Base-by-base conservation (phyloP, 495 filamentous ascomycete species). In the Aspergillus wentii region DNA sequence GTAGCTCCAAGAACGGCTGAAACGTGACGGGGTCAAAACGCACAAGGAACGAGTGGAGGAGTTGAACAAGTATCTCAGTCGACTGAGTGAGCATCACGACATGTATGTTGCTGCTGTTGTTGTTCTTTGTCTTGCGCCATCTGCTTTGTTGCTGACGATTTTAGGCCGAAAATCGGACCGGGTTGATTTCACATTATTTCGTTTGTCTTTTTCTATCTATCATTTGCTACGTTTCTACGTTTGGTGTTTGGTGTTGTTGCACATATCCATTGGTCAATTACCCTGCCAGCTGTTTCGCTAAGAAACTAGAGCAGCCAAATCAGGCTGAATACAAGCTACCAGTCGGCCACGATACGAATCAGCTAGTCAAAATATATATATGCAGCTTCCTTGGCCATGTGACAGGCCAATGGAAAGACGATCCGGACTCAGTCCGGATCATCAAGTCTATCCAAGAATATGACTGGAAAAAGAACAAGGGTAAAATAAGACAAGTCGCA, bases 21-120 rank as follows among this genome's bases (percentile, higher is more conserved):
- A 85, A 57, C 74, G 83, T 18, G 86, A 89, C 50, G 86, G 88
- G 17, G 71, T 85, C 49, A 98, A 97, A 74, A 94, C 89, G 27
- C 92, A 98, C 55, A 98, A 97, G 61, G 83, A 98, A 71, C 81
- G 86, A 2, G 92, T 98, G 29, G 89, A 98, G 60, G 89, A 95
- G 59, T 69, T 96, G 44, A 98, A 98, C 59, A 85, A 86, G 54
- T 94, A 95, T 56, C 68, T 98, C 28, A 89, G 84, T 43, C 81
- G 81, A 43, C 64, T 98, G 55, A 94, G 86, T 63, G 92, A 98
- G 64, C 92, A 98, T 61, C 92, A 98, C 56, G 92, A 98, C 56
- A 98, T 98, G 91, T 79, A 68, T 46, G 71, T 72, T 21, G 41
- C 43, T 16, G 26, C 41, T 32, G 21, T 34, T 5, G 40, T 5